Base-by-base conservation (phyloP, 225 moss, liverwort and hornwort genomes). In the Climacium dendroides region DNA sequence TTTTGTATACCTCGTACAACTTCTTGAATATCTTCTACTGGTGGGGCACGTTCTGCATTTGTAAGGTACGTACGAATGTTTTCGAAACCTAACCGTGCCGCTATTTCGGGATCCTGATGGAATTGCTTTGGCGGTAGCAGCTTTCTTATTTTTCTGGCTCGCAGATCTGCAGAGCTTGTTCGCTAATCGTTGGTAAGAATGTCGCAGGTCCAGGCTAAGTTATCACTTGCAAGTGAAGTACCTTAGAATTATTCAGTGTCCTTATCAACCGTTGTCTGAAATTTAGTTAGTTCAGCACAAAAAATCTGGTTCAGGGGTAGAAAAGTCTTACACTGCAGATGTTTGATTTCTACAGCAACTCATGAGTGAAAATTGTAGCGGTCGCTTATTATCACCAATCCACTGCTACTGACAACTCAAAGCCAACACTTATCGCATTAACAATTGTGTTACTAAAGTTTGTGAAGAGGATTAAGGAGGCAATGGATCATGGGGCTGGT, bases 331-430 rank as follows among this genome's bases (percentile, higher is more conserved):
- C 41, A 72, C 64, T 67, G 81, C 75, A 88, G 66, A 43, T 45
- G n/a, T 57, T 83, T 26, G n/a, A 48, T 83, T 57, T 88, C 77
- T 88, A 85, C 87, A 87, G 89, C 76, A 92, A 88, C 90, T 92
- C 92, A 88, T 90, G 92, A 92, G 92, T 88, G 90, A 92, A 90
- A 92, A 92, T 87, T 87, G 92, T 92, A 90, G 90, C 90, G 74
- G 81, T 74, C 76, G 80, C 48, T 69, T 55, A 55, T 25, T 34
- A 35, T 67, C 78, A 80, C 79, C 80, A 79, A 73, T 70, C n/a
- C 78, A 58, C 47, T 87, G 88, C 92, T 88, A 92, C 90, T 85
- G 73, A 73, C 90, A 92, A 92, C 88, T 90, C 92, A 90, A 88
- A 90, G 86, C 74, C 92, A 86, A 90, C 88, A 90, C 90, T 82